Percentiles rank a stretch among this genome's conserved stretches.
These are phyloP conservation scores for Alternaria sp. DNA, from an alignment of 2,329 filamentous ascomycete genomes.

Conservation along the genomic window DNA sequence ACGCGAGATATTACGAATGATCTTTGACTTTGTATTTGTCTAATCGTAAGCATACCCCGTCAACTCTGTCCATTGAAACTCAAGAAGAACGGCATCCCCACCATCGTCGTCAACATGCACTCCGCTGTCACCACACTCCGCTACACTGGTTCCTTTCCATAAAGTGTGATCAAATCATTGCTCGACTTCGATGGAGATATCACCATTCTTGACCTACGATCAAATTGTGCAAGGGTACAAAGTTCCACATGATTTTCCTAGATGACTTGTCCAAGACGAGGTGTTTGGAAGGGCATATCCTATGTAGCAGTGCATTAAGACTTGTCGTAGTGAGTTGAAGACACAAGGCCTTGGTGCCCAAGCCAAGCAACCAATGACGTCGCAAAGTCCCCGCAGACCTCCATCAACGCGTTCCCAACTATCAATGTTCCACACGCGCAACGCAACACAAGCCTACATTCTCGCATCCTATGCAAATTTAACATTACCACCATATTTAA, in stretches of 20 bases:
- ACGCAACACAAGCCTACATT: not conserved
- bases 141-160: not conserved
- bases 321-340: not conserved
- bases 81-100: no score
- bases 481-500: not conserved
- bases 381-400: slow-evolving; percentile 26
- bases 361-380: slow-evolving; percentile 28
- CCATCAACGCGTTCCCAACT: slow-evolving; percentile 8
- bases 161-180: not conserved
- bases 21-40: no score
- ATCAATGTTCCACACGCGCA: not conserved
- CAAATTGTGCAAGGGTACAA: not conserved
- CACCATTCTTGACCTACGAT: not conserved
- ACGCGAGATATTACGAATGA: no score
- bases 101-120: no score
- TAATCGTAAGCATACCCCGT: no score
- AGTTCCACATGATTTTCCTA: not conserved
- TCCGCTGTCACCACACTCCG: not conserved
- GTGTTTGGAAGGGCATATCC: not conserved
- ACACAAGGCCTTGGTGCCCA: not conserved
- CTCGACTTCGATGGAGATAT: not conserved
- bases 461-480: not conserved
- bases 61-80: no score
- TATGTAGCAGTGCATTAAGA: not conserved
- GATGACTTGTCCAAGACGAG: not conserved